These are phyloP conservation scores for Penicillium riverlandense DNA, from an alignment of 495 filamentous ascomycete genomes.

Conservation along the genomic window DNA sequence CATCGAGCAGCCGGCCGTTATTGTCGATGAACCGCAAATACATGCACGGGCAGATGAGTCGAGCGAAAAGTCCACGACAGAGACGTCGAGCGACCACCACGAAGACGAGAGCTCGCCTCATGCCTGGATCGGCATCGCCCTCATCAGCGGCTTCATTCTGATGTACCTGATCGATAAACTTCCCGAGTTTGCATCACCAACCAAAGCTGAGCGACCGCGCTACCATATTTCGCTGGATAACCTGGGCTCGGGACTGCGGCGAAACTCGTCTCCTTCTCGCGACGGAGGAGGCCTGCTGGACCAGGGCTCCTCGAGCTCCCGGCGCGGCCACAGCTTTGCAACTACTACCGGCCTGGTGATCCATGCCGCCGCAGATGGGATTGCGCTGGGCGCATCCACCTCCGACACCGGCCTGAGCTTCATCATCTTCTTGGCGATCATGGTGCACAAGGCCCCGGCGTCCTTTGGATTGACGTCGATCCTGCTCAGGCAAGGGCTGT, in stretches of 20 bases:
- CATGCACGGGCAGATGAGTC: conserved; percentile 31
- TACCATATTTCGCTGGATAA: conserved; percentile 80
- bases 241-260: conserved; percentile 50
- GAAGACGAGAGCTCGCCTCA: conserved; percentile 46
- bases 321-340: conserved; percentile 44
- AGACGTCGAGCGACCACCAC: conserved; percentile 11
- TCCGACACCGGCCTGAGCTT: conserved; percentile 67
- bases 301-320: conserved; percentile 18
- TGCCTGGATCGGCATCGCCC: conserved; percentile 74
- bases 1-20: no score
- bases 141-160: conserved; percentile 84
- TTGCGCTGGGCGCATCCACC: conserved; percentile 85
- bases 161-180: conserved; percentile 96
- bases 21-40: conserved; percentile 4
- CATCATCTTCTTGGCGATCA: conserved; percentile 91
- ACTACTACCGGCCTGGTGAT: conserved; percentile 94
- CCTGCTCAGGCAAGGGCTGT: conserved; percentile 78
- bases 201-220: conserved; percentile 44
- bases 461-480: conserved; percentile 91
- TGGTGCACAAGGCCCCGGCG: conserved; percentile 95
- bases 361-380: conserved; percentile 92
- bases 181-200: conserved; percentile 59
- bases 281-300: conserved; percentile 35
- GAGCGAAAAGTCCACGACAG: conserved; percentile 10
- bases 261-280: conserved; percentile 41